A percentile compares a stretch with the other conserved stretches of the same genome.
phyloP scores from a whole-genome alignment of 352 stramenopile genomes.

The Phytophthora fragariaefolia region DNA sequence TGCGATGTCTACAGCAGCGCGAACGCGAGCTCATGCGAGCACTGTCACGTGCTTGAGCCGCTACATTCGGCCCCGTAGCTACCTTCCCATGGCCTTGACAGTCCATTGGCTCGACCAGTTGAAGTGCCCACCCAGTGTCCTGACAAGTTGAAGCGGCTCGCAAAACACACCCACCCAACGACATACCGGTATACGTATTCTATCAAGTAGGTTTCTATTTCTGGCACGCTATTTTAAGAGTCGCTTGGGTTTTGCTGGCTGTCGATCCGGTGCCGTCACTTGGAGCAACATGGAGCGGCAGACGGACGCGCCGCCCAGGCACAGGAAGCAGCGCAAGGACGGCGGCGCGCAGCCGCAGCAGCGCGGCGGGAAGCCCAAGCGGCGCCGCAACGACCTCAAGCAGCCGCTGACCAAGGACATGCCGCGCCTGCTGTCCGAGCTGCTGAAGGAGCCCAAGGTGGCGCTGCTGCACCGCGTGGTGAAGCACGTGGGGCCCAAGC shows the following conservation, averaged over 20 bases:
- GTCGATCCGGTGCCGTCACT: background rate
- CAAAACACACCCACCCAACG: background rate
- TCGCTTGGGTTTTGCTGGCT: background rate
- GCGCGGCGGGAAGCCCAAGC: conserved; percentile 24
- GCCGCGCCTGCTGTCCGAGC: conserved; percentile 56
- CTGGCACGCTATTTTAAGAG: conserved; percentile 19
- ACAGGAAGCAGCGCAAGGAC: conserved; percentile 13
- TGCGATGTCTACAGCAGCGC: conserved; percentile 22
- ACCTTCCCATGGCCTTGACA: background rate
- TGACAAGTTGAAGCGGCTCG: background rate
- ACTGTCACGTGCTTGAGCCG: conserved; percentile 2
- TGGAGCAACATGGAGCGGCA: too few relatives aligned
- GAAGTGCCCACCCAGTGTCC: background rate
- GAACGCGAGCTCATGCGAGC: conserved; percentile 25
- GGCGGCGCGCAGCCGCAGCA: conserved; percentile 2
- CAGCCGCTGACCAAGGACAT: conserved; percentile 63
- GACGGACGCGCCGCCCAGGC: conserved; percentile 8
- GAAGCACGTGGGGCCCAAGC: conserved; percentile 63
- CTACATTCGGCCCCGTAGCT: background rate
- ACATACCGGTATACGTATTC: background rate
- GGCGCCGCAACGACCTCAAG: conserved; percentile 45
- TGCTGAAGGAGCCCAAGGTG: conserved; percentile 74
- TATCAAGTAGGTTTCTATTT: background rate
- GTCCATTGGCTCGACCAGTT: background rate
- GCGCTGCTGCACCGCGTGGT: conserved; percentile 77